Conservation (phyloP, 1,284 basidiomycete genomes). For the Microbotryomycetes sp. region DNA sequence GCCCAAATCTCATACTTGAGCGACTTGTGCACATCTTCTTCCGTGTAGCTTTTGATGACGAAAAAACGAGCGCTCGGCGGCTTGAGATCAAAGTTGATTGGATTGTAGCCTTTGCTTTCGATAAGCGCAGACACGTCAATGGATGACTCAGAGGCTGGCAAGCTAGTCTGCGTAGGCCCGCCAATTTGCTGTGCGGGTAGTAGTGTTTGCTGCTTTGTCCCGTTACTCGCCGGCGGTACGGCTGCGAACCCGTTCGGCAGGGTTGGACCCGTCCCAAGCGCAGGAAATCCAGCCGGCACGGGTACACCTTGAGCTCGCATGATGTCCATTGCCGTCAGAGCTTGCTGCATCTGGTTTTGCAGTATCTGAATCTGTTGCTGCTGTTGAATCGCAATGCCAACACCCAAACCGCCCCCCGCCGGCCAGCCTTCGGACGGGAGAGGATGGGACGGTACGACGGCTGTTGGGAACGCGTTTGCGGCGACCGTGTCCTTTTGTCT, state of each 20-base stretch:
- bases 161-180: not conserved
- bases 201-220: not conserved
- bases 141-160: too few relatives aligned
- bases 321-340: conserved; percentile 22
- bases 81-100: conserved; percentile 69
- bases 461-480: conserved; percentile 2
- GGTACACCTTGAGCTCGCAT: conserved; percentile 18
- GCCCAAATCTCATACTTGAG: conserved; percentile 74
- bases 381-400: conserved; percentile 15
- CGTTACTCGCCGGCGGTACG: not conserved
- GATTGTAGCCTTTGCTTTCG: conserved; percentile 83
- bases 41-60: conserved; percentile 95
- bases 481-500: not conserved
- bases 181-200: not conserved
- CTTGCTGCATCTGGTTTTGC: conserved; percentile 25
- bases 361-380: conserved; percentile 27
- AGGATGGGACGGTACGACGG: not conserved
- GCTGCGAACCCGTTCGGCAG: not conserved
- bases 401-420: conserved; percentile 1
- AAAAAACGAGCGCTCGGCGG: conserved; percentile 81
- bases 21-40: conserved; percentile 87
- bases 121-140: conserved; percentile 79
- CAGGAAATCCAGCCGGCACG: not conserved
- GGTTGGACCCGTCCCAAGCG: not conserved
- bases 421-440: not conserved